Evolutionary conservation across 495 filamentous ascomycete genomes (phyloP), one percentile per base, ranked within the genome.

Genomic region (Bryoglossum gracile): DNA sequence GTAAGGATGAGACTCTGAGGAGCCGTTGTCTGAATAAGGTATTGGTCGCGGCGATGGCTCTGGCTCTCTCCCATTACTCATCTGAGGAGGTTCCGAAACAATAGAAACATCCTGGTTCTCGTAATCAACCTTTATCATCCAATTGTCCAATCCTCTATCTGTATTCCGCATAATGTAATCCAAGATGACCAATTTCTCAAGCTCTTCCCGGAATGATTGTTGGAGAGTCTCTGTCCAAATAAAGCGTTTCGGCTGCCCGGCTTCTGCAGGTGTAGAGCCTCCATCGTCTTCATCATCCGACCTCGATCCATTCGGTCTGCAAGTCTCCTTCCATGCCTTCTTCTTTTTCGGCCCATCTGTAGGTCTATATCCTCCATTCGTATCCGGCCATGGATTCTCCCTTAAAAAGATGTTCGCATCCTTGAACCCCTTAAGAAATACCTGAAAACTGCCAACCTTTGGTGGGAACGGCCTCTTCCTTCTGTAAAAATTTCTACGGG

Each of bases 81-180:
- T 66, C 39, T 82, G 82, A 1, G 85, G 80, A 18, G 87, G 88
- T 16, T 95, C 88, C 1, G 87, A 85, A 30, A 84, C 81, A 39
- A 98, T 87, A 8, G 84, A 86, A 10, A 89, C 91, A 59, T 86
- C 74, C 57, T 92, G 77, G 18, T 75, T 82, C 38, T 85, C 74
- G 77, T 78, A 87, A 62, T 97, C 89, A 19, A 99, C 86, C 59
- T 85, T 91, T 56, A 99, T 88, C 92, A 99, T 99, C 92, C 92
- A 99, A 51, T 99, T 99, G 64, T 99, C 92, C 51, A 96, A 69
- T 9, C 92, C 92, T 66, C 92, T 77, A 63, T 99, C 92, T 3
- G 92, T 99, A 61, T 99, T 99, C 18, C 92, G 81, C 92, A 99
- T 99, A 42, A 99, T 94, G 57, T 99, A 99, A 66, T 99, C 92